Evolutionary conservation across 1,284 basidiomycete species (phyloP).

Genomic region (Peniophora sp.): DNA sequence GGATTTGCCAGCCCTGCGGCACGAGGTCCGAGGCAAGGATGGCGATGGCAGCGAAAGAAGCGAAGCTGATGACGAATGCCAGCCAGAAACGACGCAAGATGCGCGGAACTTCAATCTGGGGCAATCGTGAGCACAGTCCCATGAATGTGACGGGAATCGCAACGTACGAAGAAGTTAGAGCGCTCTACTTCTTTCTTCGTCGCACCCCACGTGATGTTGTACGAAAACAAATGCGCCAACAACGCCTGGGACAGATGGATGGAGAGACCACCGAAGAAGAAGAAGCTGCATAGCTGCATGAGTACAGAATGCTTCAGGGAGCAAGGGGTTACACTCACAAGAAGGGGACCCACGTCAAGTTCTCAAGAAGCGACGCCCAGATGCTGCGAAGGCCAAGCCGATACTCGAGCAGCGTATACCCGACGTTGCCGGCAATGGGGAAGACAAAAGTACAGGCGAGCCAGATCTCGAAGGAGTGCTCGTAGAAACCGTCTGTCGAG

Average conservation of each 20-base stretch:
- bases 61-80: slow-evolving; percentile 46
- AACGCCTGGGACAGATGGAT: slow-evolving; percentile 69
- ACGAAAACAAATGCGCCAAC: slow-evolving; percentile 75
- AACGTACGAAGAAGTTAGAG: slow-evolving; percentile 66
- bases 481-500: slow-evolving; percentile 60
- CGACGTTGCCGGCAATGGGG: slow-evolving; percentile 63
- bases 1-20: slow-evolving; percentile 56
- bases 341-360: slow-evolving; percentile 71
- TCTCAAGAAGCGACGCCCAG: slow-evolving; percentile 49
- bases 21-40: slow-evolving; percentile 45
- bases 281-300: slow-evolving; percentile 44
- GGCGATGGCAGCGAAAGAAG: slow-evolving; percentile 42
- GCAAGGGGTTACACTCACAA: slow-evolving; percentile 44
- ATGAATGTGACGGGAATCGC: too few relatives aligned
- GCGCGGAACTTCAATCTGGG: slow-evolving; percentile 63
- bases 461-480: slow-evolving; percentile 71
- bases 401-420: slow-evolving; percentile 67
- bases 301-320: slow-evolving; percentile 4
- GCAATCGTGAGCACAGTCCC: too few relatives aligned
- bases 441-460: slow-evolving; percentile 74
- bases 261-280: slow-evolving; percentile 78
- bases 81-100: slow-evolving; percentile 72
- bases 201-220: slow-evolving; percentile 78
- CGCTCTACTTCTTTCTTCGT: slow-evolving; percentile 76
- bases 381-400: slow-evolving; percentile 60